Base-by-base conservation (phyloP, 495 filamentous ascomycete genomes). In the Aspergillus mulundensis region DNA sequence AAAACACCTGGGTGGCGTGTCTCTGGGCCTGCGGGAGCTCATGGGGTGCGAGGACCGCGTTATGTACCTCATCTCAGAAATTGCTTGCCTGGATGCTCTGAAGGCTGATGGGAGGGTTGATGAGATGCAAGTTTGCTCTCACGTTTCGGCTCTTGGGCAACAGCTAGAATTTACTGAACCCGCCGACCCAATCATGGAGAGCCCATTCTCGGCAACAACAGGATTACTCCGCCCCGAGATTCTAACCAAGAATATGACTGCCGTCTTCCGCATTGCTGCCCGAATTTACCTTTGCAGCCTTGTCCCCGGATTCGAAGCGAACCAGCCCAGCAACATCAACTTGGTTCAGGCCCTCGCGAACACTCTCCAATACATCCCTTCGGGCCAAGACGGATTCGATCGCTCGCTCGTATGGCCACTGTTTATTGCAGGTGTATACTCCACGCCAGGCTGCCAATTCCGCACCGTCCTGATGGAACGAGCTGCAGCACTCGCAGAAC, bases 11-110 rank as follows among this genome's bases (percentile, higher is more conserved):
- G 85, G 80, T 53, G 74, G 81, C 1, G 78, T 83, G 11, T 82
- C 86, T 34, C 84, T 87, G 18, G 94, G 94, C 3, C 77, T 98
- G 19, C 84, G 85, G 36, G 94, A 97, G 67, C 79, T 98, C 11
- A 98, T 97, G 94, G 94, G 94, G 53, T 98, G 94, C 70, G 94
- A 98, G 54, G 94, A 98, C 74, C 84, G 86, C 20, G 84, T 98
- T 64, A 97, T 98, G 94, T 98, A 96, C 67, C 80, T 97, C 57
- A 96, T 98, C 65, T 96, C 91, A 1, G 94, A 98, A 67, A 96
- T 97, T 61, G 89, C 93, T 20, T 98, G 94, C 72, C 79, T 98
- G 36, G 94, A 98, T 62, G 87, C 88, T 2, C 78, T 97, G 55
- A 95, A 92, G 79, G 73, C 74, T 28, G 87, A 91, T 25, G 87